phyloP scores from a whole-genome alignment of 1,139 yeast species.

The Suhomyces taliae region DNA sequence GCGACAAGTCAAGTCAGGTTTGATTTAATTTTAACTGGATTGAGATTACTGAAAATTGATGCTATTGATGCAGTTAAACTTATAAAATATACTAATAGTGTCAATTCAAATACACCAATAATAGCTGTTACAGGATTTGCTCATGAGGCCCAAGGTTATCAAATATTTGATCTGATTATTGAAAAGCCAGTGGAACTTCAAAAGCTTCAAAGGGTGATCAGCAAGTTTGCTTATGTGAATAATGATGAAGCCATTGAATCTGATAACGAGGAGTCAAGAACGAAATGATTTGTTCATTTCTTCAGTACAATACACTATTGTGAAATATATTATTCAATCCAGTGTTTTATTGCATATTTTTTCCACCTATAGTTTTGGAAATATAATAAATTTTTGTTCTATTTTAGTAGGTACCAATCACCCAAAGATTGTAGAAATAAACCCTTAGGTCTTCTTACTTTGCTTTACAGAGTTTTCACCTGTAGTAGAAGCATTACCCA shows the following conservation, averaged over 20 bases:
- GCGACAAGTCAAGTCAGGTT: conserved; percentile 84
- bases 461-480: not conserved
- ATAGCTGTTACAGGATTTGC: conserved; percentile 75
- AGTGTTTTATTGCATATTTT: not conserved
- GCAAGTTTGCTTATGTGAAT: conserved; percentile 17
- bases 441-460: not conserved
- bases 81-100: conserved; percentile 72
- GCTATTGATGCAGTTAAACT: conserved; percentile 78
- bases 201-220: conserved; percentile 24
- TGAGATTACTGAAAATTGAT: conserved; percentile 63
- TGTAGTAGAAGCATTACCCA: not conserved
- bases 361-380: not conserved
- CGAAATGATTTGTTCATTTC: not conserved
- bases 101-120: conserved; percentile 74
- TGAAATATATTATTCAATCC: too few relatives aligned
- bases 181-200: conserved; percentile 67
- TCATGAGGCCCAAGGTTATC: conserved; percentile 59
- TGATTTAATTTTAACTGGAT: conserved; percentile 79
- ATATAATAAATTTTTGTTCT: too few relatives aligned
- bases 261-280: conserved; percentile 9
- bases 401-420: too few relatives aligned
- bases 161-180: conserved; percentile 67
- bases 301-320: too few relatives aligned
- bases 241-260: conserved; percentile 33
- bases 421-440: not conserved